Conservation (phyloP, 208 protist species). For the Acanthamoeba royreba region DNA sequence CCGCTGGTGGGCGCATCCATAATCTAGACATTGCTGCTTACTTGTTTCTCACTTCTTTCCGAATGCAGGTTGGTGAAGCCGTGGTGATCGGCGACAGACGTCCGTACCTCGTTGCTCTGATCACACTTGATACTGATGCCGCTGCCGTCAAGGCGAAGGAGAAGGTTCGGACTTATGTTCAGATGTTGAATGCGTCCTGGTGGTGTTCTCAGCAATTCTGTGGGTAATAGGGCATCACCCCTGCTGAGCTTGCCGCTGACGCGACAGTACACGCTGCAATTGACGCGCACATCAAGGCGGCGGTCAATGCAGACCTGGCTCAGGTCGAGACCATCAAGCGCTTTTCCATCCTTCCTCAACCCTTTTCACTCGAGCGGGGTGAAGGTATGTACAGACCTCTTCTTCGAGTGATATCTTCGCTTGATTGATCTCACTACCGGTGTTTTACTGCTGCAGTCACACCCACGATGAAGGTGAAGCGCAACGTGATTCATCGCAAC, state of each 20-base stretch:
- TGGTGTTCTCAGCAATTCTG: not conserved
- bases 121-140: constrained; percentile 40
- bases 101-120: constrained; percentile 15
- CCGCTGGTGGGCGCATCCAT: not conserved
- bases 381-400: not conserved
- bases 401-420: not conserved
- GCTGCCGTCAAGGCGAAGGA: not conserved
- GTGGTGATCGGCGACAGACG: constrained; percentile 52
- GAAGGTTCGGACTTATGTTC: not conserved
- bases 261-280: not conserved
- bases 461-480: constrained; percentile 57
- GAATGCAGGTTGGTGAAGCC: not conserved
- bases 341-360: not conserved
- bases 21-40: not conserved
- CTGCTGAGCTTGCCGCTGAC: not conserved
- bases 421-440: not conserved
- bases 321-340: constrained; percentile 38
- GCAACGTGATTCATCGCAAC: constrained; percentile 33
- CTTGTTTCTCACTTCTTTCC: not conserved
- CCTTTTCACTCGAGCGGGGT: constrained; percentile 34
- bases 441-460: not conserved
- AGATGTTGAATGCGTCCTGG: not conserved
- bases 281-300: not conserved
- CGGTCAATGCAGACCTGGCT: constrained; percentile 41
- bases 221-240: not conserved